phyloP scores from a whole-genome alignment of 1,284 basidiomycete genomes.

The Trametes pubescens region DNA sequence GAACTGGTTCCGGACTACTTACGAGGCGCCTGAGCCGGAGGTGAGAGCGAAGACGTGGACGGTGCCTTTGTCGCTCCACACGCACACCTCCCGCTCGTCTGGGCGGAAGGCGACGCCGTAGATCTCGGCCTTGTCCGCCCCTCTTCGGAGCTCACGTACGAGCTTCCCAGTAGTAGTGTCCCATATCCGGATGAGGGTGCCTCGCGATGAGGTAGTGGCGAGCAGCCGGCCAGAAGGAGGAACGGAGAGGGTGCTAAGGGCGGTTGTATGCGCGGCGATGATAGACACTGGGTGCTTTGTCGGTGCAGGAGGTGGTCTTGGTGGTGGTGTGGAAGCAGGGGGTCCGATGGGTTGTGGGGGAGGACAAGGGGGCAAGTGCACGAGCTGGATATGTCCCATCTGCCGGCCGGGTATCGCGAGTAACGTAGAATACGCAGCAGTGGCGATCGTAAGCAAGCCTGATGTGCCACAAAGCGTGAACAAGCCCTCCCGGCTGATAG shows the following conservation, averaged over 20 bases:
- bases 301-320: slow-evolving; percentile 60
- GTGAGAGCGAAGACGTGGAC: slow-evolving; percentile 87
- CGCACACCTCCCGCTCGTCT: slow-evolving; percentile 83
- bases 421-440: slow-evolving; percentile 78
- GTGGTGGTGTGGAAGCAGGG: slow-evolving; percentile 53
- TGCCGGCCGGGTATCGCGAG: slow-evolving; percentile 91
- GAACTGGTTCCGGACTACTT: slow-evolving; percentile 43
- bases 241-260: slow-evolving; percentile 81
- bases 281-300: slow-evolving; percentile 79
- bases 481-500: not conserved
- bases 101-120: slow-evolving; percentile 86
- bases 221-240: slow-evolving; percentile 83
- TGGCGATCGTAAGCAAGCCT: slow-evolving; percentile 89
- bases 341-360: slow-evolving; percentile 59
- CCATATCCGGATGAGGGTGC: slow-evolving; percentile 92
- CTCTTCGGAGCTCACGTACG: slow-evolving; percentile 84
- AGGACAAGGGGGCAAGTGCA: slow-evolving; percentile 84
- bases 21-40: slow-evolving; percentile 70
- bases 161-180: slow-evolving; percentile 80
- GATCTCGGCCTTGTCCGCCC: slow-evolving; percentile 91
- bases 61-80: slow-evolving; percentile 97
- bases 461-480: slow-evolving; percentile 13
- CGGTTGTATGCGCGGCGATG: slow-evolving; percentile 85
- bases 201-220: slow-evolving; percentile 86
- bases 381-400: slow-evolving; percentile 89